Percentiles rank a stretch among this genome's conserved stretches.
Evolutionary conservation across 345 rosid genomes (phyloP).

Genomic region (Citrus inodora): DNA sequence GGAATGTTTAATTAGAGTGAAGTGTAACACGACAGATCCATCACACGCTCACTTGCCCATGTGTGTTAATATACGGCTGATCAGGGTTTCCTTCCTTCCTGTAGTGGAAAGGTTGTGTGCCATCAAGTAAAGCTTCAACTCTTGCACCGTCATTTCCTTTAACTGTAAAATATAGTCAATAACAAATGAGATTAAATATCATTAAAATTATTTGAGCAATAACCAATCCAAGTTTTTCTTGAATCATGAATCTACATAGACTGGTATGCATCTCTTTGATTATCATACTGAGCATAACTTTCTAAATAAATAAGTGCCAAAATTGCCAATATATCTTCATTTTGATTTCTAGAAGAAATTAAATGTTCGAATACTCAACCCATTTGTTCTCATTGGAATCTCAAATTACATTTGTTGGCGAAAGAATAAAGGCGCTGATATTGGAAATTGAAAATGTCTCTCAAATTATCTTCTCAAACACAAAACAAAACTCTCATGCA

Average conservation of each 20-base stretch:
- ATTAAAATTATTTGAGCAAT: neutral
- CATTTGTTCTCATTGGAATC: neutral
- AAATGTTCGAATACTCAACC: neutral
- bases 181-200: slow-evolving; percentile 1
- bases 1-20: neutral
- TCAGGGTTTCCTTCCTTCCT: slow-evolving; percentile 81
- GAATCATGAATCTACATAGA: neutral
- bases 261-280: neutral
- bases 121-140: slow-evolving; percentile 64
- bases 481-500: neutral
- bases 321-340: neutral
- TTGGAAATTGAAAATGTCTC: neutral
- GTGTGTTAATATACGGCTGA: slow-evolving; percentile 67
- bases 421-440: neutral
- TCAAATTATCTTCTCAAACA: neutral
- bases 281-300: neutral
- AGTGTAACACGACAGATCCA: neutral
- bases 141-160: slow-evolving; percentile 71
- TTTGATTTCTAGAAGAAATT: neutral
- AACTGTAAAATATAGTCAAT: slow-evolving; percentile 41
- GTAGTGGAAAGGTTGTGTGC: slow-evolving; percentile 54
- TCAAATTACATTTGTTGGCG: neutral
- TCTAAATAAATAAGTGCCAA: neutral
- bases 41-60: slow-evolving; percentile 47
- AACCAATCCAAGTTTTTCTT: neutral